Evolutionary conservation across 257 asterid genomes (phyloP).

Genomic region (Nyctanthes arbortristis): DNA sequence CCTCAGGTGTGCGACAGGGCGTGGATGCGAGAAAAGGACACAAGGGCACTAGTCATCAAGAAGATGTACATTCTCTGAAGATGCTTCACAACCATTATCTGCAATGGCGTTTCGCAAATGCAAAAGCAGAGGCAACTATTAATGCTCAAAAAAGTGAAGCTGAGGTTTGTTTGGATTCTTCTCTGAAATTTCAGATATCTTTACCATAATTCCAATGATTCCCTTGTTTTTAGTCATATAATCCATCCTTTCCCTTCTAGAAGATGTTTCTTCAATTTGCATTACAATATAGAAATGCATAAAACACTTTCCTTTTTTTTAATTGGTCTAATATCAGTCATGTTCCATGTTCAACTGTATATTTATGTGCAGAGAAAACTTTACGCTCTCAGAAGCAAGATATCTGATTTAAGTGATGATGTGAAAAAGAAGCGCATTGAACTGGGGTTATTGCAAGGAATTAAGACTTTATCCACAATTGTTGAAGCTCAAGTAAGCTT

Average conservation of each 20-base stretch:
- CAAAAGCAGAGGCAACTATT: slow-evolving; percentile 62
- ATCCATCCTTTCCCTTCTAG: neutral
- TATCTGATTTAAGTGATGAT: slow-evolving; percentile 48
- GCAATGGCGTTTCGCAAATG: slow-evolving; percentile 72
- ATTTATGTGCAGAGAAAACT: slow-evolving; percentile 43
- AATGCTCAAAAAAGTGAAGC: slow-evolving; percentile 48
- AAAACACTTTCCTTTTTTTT: neutral
- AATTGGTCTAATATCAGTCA: neutral
- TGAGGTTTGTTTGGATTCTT: slow-evolving; percentile 47
- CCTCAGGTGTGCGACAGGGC: slow-evolving; percentile 40
- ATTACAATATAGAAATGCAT: neutral
- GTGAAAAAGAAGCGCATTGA: slow-evolving; percentile 52
- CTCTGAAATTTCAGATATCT: neutral
- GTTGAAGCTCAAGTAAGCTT: slow-evolving; percentile 66
- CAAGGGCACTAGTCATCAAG: slow-evolving; percentile 45
- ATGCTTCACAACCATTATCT: slow-evolving; percentile 55
- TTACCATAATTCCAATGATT: neutral
- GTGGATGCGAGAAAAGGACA: slow-evolving; percentile 54
- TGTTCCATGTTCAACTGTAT: slow-evolving; percentile 9
- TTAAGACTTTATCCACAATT: slow-evolving; percentile 37
- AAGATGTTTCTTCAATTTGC: neutral
- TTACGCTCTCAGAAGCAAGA: slow-evolving; percentile 48
- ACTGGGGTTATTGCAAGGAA: slow-evolving; percentile 41
- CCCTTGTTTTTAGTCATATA: neutral
- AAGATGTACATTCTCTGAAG: slow-evolving; percentile 68